Conservation (phyloP, 192 early-diverging fungal species). For the Piromyces finnis region DNA sequence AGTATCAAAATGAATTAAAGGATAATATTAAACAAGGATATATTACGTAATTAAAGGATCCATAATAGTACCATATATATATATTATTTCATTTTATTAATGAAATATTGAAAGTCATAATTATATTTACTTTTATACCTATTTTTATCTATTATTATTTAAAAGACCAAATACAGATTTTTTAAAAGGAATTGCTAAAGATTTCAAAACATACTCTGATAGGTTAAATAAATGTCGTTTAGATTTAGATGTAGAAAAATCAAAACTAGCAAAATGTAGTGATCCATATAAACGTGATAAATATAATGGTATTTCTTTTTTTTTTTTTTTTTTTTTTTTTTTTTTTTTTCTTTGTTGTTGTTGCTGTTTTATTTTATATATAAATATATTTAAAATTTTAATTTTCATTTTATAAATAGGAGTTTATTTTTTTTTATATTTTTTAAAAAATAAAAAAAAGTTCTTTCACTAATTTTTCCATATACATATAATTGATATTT, state of each 20-base stretch:
- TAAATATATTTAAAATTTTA: too few species aligned
- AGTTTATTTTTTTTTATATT: too few species aligned
- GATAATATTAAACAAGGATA: neutral
- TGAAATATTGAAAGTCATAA: too few species aligned
- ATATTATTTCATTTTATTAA: too few species aligned
- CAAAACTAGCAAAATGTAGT: neutral
- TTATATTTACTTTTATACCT: neutral
- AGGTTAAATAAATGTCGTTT: neutral
- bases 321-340: too few species aligned
- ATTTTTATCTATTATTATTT: neutral
- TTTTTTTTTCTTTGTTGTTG: too few species aligned
- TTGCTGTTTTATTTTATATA: too few species aligned
- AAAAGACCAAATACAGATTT: neutral
- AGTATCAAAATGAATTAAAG: neutral
- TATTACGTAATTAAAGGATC: neutral
- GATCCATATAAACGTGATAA: neutral
- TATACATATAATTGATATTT: too few species aligned
- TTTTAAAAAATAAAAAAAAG: too few species aligned
- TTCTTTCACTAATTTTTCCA: too few species aligned
- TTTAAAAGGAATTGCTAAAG: neutral
- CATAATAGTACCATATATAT: too few species aligned
- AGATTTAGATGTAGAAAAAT: neutral
- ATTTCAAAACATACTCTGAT: neutral
- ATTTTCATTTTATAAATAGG: too few species aligned
- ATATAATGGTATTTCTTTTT: neutral